These are phyloP conservation scores for Aspergillus wentii DNA, from an alignment of 495 filamentous ascomycete species.

Conservation along the genomic window DNA sequence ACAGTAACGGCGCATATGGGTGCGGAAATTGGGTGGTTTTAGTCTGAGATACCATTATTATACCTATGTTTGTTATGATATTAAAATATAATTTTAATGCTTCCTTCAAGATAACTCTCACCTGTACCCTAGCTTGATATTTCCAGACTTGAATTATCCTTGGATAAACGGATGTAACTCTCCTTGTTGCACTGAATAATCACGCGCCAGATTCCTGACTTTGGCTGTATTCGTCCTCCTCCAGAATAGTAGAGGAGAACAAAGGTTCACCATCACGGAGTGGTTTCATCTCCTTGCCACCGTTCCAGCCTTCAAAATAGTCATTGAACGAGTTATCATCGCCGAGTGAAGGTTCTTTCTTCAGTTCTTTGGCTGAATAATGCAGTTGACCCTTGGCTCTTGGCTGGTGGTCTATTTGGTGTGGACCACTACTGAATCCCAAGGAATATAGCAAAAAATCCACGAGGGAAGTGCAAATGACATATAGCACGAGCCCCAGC, in stretches of 20 bases:
- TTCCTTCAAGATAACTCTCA: too few species aligned
- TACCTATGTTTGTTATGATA: too few species aligned
- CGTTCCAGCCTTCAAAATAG: conserved; percentile 31
- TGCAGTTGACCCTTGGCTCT: conserved; percentile 4
- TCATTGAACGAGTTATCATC: conserved; percentile 11
- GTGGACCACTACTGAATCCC: not conserved
- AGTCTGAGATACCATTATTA: too few species aligned
- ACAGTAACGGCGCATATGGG: too few species aligned
- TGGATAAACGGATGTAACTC: not conserved
- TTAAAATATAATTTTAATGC: too few species aligned
- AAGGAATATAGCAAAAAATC: conserved; percentile 6
- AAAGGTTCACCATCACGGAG: conserved; percentile 35
- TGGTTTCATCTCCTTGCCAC: conserved; percentile 19
- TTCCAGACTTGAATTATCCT: not conserved
- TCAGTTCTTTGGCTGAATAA: conserved; percentile 4
- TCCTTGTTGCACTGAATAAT: not conserved
- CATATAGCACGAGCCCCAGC: conserved; percentile 45
- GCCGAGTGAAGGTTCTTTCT: conserved; percentile 2
- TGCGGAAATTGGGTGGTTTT: too few species aligned
- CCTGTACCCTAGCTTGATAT: too few species aligned
- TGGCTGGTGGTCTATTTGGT: not conserved
- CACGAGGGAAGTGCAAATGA: conserved; percentile 15
- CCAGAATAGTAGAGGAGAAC: conserved; percentile 55
- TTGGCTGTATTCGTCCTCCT: conserved; percentile 52
- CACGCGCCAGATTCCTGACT: conserved; percentile 13